Conservation (phyloP, 202 grass and related monocot genomes). For the Carex arenaria region DNA sequence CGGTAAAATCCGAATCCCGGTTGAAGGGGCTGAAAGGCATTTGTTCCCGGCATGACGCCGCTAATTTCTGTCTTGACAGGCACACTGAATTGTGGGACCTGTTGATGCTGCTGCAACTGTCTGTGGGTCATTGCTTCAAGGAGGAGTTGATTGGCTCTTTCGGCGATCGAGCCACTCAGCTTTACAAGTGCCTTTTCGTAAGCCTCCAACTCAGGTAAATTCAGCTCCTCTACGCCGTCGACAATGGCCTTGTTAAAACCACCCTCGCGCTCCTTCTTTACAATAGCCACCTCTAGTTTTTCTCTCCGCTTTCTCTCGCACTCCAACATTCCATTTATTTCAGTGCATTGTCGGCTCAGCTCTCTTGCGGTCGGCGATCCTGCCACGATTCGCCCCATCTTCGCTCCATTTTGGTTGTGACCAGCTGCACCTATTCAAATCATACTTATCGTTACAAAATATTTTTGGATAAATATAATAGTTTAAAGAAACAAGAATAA, state of each 20-base stretch:
- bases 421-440: neutral
- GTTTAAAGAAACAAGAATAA: no score
- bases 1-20: conserved; percentile 4
- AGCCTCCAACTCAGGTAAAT: neutral
- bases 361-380: conserved; percentile 3
- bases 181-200: conserved; percentile 13
- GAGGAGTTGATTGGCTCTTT: neutral
- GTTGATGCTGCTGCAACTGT: neutral
- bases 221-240: conserved; percentile 10
- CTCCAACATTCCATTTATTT: conserved; percentile 9
- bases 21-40: neutral
- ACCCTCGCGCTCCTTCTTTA: conserved; percentile 13
- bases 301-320: conserved; percentile 4
- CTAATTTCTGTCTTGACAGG: conserved; percentile 5
- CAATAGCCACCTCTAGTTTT: conserved; percentile 18
- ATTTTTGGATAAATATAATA: no score
- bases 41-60: neutral
- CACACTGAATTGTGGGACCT: conserved; percentile 4
- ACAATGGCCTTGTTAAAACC: conserved; percentile 25
- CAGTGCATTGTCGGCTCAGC: conserved; percentile 18
- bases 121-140: conserved; percentile 16
- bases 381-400: neutral
- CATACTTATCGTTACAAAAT: no score
- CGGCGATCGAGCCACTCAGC: neutral
- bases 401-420: neutral